Evolutionary conservation across 371 early-diverging fungal genomes (phyloP).

Genomic region (Mortierella sp.): DNA sequence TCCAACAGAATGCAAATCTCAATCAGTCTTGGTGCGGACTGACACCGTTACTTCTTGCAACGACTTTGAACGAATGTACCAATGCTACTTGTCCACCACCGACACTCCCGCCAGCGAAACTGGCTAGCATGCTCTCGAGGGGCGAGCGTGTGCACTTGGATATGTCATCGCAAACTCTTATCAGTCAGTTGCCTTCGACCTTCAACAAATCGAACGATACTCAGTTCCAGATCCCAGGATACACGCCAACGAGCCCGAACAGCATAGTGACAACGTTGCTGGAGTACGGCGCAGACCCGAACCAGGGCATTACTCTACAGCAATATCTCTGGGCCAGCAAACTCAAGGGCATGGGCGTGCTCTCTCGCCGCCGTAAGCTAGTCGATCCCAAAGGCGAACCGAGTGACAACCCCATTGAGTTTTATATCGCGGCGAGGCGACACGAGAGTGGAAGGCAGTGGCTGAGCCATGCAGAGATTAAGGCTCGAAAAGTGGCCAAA

Average conservation of each 20-base stretch:
- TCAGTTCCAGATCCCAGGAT: constrained; percentile 43
- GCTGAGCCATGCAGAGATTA: constrained; percentile 53
- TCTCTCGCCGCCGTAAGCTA: constrained; percentile 44
- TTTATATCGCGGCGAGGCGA: constrained; percentile 47
- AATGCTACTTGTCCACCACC: constrained; percentile 55
- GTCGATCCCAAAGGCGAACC: constrained; percentile 21
- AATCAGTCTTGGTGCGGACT: constrained; percentile 60
- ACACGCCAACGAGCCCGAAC: constrained; percentile 49
- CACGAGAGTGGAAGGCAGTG: constrained; percentile 54
- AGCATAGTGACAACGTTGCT: constrained; percentile 51
- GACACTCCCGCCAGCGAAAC: constrained; percentile 44
- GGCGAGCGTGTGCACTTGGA: constrained; percentile 43
- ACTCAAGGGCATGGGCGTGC: constrained; percentile 53
- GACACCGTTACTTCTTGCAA: constrained; percentile 51
- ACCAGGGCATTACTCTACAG: constrained; percentile 54
- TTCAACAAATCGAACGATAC: constrained; percentile 46
- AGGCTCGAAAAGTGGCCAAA: constrained; percentile 34
- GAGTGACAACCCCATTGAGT: constrained; percentile 44
- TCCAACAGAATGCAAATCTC: constrained; percentile 49
- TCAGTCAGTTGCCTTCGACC: constrained; percentile 42
- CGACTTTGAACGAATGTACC: constrained; percentile 50
- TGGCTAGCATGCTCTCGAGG: constrained; percentile 47
- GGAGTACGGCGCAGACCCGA: constrained; percentile 57
- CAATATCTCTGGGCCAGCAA: constrained; percentile 56
- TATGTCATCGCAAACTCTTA: constrained; percentile 45